These are phyloP conservation scores for Lotus japonicus DNA, from an alignment of 306 rosid genomes.

Conservation along the genomic window DNA sequence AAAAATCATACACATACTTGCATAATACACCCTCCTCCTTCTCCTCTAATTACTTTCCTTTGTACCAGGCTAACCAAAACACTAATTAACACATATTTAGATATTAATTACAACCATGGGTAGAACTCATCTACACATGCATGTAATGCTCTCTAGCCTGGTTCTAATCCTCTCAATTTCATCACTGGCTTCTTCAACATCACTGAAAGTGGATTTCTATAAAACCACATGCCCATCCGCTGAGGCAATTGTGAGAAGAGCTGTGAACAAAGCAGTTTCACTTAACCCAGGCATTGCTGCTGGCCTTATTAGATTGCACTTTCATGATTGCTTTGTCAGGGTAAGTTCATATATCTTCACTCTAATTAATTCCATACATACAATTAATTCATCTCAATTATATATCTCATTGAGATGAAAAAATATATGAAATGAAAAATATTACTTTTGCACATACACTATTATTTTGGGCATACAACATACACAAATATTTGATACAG, in stretches of 20 bases:
- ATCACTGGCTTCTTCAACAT: slow-evolving; percentile 17
- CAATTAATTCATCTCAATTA: too few species aligned
- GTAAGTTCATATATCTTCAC: not conserved
- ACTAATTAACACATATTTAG: not conserved
- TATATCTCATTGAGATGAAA: too few species aligned
- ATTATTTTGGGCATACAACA: too few species aligned
- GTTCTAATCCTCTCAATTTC: slow-evolving; percentile 24
- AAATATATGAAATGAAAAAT: too few species aligned
- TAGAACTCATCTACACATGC: not conserved
- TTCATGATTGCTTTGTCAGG: slow-evolving; percentile 43
- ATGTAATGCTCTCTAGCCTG: slow-evolving; percentile 2
- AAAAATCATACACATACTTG: not conserved
- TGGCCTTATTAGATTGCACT: slow-evolving; percentile 41
- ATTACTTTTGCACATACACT: too few species aligned
- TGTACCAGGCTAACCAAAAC: not conserved
- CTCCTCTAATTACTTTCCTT: not conserved
- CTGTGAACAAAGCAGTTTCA: slow-evolving; percentile 34
- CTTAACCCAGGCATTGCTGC: slow-evolving; percentile 31
- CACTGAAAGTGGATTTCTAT: slow-evolving; percentile 28
- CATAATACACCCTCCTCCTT: not conserved
- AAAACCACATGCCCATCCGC: slow-evolving; percentile 26
- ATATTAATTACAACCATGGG: not conserved
- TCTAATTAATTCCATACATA: not conserved
- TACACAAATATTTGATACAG: too few species aligned
- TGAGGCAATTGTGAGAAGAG: slow-evolving; percentile 34